Evolutionary conservation across 2,329 filamentous ascomycete genomes (phyloP).

Genomic region (Xylariaceae sp.): DNA sequence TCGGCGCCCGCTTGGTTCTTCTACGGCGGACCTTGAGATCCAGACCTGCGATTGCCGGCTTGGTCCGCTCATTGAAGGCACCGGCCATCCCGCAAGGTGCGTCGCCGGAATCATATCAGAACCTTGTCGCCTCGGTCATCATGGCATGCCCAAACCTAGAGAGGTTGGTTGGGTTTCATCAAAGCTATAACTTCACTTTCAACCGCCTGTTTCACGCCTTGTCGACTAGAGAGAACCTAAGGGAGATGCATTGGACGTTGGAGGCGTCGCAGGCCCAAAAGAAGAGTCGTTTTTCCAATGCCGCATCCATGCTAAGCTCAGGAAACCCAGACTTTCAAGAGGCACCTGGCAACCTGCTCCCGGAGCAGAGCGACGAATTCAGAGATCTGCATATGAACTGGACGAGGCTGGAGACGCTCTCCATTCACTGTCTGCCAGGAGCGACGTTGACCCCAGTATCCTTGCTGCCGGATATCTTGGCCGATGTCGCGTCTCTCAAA

Average conservation of each 20-base stretch:
- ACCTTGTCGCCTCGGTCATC: constrained; percentile 54
- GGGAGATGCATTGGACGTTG: constrained; percentile 56
- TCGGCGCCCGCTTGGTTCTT: constrained; percentile 49
- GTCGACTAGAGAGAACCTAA: constrained; percentile 49
- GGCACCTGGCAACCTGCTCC: constrained; percentile 36
- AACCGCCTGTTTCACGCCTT: constrained; percentile 54
- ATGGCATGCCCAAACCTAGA: constrained; percentile 63
- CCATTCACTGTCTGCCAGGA: constrained; percentile 54
- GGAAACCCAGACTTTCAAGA: constrained; percentile 23
- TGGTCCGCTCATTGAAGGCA: constrained; percentile 54
- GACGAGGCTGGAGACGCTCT: constrained; percentile 49
- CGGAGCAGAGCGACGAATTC: constrained; percentile 41
- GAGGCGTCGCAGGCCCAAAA: constrained; percentile 35
- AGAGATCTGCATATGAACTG: constrained; percentile 49
- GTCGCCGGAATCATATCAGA: constrained; percentile 47
- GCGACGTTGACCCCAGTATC: constrained; percentile 48
- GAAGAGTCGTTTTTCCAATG: constrained; percentile 30
- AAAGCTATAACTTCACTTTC: constrained; percentile 50
- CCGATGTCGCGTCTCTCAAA: constrained; percentile 48
- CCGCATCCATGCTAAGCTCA: constrained; percentile 20
- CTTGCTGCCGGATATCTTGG: constrained; percentile 46
- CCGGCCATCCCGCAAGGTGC: constrained; percentile 40
- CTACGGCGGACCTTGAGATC: constrained; percentile 53
- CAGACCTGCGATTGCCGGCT: constrained; percentile 46
- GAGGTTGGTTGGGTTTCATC: constrained; percentile 48